These are phyloP conservation scores for Acanthochlamys bracteata DNA, from an alignment of 106 monocot genomes.

Conservation along the genomic window DNA sequence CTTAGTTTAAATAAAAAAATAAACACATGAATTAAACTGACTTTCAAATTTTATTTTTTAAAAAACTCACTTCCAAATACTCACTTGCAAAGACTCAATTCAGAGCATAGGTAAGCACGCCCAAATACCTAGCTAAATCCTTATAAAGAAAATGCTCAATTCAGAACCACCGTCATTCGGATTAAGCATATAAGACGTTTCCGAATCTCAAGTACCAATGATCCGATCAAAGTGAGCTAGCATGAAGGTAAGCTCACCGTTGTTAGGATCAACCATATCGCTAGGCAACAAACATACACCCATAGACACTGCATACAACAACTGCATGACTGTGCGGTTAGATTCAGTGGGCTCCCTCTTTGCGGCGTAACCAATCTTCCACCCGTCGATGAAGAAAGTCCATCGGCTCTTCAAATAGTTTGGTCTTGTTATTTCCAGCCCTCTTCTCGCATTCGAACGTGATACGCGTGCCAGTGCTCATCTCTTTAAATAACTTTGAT, in stretches of 20 bases:
- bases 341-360: constrained; percentile 26
- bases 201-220: constrained; percentile 40
- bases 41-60: too few species aligned
- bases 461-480: constrained; percentile 31
- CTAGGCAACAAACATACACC: constrained; percentile 49
- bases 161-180: constrained; percentile 33
- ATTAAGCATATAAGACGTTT: constrained; percentile 54
- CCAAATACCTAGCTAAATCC: too few species aligned
- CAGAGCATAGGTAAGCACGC: too few species aligned
- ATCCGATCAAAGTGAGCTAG: constrained; percentile 36
- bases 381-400: constrained; percentile 39
- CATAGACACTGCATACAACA: constrained; percentile 41
- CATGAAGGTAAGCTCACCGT: constrained; percentile 54
- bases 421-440: constrained; percentile 8
- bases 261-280: constrained; percentile 7
- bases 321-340: constrained; percentile 34
- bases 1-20: too few species aligned
- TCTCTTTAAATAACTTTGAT: constrained; percentile 38
- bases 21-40: too few species aligned
- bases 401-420: constrained; percentile 44
- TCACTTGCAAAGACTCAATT: too few species aligned
- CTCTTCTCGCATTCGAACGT: constrained; percentile 58
- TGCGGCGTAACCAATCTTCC: constrained; percentile 30
- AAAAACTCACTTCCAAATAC: too few species aligned
- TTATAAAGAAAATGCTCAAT: constrained; percentile 56